A percentile compares a stretch with the other conserved stretches of the same genome.
These are phyloP conservation scores for Ogataea polymorpha DNA, from an alignment of 805 yeast species.

Conservation along the genomic window DNA sequence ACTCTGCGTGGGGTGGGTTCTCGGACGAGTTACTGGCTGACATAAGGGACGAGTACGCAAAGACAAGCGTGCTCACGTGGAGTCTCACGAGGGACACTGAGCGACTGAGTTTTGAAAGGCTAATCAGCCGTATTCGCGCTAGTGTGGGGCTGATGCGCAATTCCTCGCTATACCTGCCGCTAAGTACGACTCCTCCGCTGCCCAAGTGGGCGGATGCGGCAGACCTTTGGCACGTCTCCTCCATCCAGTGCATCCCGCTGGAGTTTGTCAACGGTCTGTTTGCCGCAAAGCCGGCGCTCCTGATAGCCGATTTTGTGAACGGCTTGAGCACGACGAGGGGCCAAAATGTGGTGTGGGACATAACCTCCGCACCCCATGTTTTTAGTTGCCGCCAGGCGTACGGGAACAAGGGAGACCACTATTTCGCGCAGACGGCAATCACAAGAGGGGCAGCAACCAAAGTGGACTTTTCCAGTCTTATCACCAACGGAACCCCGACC, in stretches of 20 bases:
- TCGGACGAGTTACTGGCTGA: constrained; percentile 47
- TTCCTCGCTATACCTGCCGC: constrained; percentile 57
- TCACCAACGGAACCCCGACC: constrained; percentile 10
- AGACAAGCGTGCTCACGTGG: constrained; percentile 46
- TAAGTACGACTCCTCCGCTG: constrained; percentile 30
- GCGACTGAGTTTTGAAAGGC: constrained; percentile 11
- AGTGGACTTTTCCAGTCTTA: neutral
- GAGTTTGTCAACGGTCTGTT: constrained; percentile 44
- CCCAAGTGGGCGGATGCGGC: constrained; percentile 24
- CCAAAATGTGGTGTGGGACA: constrained; percentile 29
- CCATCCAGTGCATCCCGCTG: constrained; percentile 38
- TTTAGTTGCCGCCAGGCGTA: constrained; percentile 1
- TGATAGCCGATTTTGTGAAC: constrained; percentile 43
- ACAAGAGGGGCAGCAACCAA: neutral
- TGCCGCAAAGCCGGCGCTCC: constrained; percentile 31
- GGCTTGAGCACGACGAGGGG: constrained; percentile 40
- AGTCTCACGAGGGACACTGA: constrained; percentile 25
- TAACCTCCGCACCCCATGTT: constrained; percentile 8
- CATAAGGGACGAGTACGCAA: constrained; percentile 68
- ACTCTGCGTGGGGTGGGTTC: constrained; percentile 84
- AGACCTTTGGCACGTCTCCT: constrained; percentile 43
- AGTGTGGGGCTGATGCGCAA: constrained; percentile 43
- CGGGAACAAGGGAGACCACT: constrained; percentile 5
- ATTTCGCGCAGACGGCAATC: constrained; percentile 31
- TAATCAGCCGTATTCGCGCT: constrained; percentile 43